phyloP scores from a whole-genome alignment of 2,329 filamentous ascomycete species.

The Macrophomina tecta region DNA sequence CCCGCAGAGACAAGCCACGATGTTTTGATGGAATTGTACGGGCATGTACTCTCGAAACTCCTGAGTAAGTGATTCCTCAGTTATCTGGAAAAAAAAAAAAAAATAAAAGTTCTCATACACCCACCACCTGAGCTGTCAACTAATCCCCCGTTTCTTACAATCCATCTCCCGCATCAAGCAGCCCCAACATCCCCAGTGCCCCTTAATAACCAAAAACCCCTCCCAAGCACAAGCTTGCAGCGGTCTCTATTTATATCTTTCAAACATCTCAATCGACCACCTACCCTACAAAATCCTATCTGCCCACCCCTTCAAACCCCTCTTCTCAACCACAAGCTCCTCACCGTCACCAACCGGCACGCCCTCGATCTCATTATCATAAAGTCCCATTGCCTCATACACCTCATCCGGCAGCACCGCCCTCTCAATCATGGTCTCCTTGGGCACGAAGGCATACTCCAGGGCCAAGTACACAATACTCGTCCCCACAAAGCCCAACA shows the following conservation, averaged over 20 bases:
- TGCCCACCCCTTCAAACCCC: constrained; percentile 42
- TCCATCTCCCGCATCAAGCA: no score
- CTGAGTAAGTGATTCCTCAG: no score
- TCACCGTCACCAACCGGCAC: constrained; percentile 31
- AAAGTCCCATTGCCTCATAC: constrained; percentile 39
- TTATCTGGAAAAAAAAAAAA: no score
- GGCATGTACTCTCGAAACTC: no score
- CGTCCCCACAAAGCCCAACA: constrained; percentile 65
- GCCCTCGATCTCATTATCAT: constrained; percentile 36
- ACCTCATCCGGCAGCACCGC: constrained; percentile 48
- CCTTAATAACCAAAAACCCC: no score
- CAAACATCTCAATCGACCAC: not conserved
- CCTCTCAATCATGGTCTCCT: constrained; percentile 55
- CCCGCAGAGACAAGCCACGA: not conserved
- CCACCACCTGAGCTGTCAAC: no score
- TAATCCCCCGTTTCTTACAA: no score
- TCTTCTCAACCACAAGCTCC: constrained; percentile 37
- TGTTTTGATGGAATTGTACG: not conserved
- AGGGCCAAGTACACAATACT: constrained; percentile 62
- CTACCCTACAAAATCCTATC: constrained; percentile 39
- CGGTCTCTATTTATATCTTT: no score
- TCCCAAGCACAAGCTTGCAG: no score
- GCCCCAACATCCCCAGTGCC: no score
- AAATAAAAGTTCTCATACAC: no score
- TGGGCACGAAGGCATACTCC: constrained; percentile 56